A percentile compares a stretch with the other conserved stretches of the same genome.
phyloP scores from a whole-genome alignment of 1,284 basidiomycete genomes.

The Trametes polyzona region DNA sequence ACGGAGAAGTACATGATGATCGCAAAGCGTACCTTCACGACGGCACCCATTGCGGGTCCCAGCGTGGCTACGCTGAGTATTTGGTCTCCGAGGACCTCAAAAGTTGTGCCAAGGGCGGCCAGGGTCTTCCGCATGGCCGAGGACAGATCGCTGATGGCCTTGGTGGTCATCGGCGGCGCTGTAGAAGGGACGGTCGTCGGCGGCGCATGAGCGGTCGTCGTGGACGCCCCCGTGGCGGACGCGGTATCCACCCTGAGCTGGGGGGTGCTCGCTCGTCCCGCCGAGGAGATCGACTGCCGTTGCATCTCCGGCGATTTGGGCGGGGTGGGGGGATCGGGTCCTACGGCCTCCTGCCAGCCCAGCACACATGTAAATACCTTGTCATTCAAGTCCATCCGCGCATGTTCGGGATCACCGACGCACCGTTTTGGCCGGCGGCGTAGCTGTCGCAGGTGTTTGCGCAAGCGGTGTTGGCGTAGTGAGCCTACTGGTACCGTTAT shows the following conservation, averaged over 20 bases:
- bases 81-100: conserved; percentile 49
- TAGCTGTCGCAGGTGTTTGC: no score
- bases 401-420: no score
- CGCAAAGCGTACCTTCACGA: conserved; percentile 42
- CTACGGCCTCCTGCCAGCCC: no score
- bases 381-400: no score
- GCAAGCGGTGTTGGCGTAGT: no score
- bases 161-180: no score
- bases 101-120: conserved; percentile 42
- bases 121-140: conserved; percentile 48
- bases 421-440: no score
- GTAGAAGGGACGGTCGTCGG: no score
- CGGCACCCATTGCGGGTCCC: conserved; percentile 47
- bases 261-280: neutral
- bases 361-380: no score
- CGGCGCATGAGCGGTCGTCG: neutral
- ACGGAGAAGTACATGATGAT: neutral
- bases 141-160: conserved; percentile 37
- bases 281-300: no score
- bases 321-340: neutral
- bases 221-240: neutral
- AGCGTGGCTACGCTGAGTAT: conserved; percentile 46
- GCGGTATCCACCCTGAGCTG: neutral
- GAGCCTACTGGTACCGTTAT: conserved; percentile 54
- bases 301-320: neutral